phyloP scores from a whole-genome alignment of 148 eudicot genomes.

The Arbutus unedo region DNA sequence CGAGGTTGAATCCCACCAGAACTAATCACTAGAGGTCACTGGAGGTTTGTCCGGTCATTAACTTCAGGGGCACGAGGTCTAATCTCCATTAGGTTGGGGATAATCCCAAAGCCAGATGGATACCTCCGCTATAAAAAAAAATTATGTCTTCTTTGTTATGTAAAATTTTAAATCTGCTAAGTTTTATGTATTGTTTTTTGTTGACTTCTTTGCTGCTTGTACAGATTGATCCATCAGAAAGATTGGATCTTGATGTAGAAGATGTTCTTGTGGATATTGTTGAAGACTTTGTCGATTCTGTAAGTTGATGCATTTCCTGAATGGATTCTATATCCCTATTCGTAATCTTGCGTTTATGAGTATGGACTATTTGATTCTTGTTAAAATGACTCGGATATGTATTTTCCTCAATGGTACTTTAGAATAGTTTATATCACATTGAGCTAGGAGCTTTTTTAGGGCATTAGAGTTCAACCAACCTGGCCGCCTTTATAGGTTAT shows the following conservation, averaged over 20 bases:
- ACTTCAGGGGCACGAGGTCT: no score
- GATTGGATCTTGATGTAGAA: conserved; percentile 87
- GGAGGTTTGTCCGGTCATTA: no score
- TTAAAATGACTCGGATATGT: neutral
- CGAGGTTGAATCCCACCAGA: no score
- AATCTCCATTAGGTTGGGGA: no score
- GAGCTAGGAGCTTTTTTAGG: neutral
- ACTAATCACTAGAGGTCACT: no score
- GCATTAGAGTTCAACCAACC: neutral
- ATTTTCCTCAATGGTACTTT: neutral
- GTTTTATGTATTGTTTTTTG: neutral
- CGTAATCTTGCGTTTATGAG: neutral
- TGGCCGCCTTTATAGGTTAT: neutral
- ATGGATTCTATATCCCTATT: neutral
- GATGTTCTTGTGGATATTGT: conserved; percentile 88
- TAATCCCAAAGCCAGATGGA: no score
- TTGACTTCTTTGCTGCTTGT: conserved; percentile 13
- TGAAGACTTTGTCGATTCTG: conserved; percentile 91
- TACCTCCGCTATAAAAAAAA: no score
- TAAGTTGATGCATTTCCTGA: conserved; percentile 34
- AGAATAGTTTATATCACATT: neutral
- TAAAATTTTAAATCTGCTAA: neutral
- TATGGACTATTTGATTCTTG: neutral
- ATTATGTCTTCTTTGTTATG: neutral
- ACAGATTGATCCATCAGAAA: conserved; percentile 88